Percentiles rank a stretch among this genome's conserved stretches.
phyloP scores from a whole-genome alignment of 1,284 basidiomycete genomes.

The Heterobasidion occidentale region DNA sequence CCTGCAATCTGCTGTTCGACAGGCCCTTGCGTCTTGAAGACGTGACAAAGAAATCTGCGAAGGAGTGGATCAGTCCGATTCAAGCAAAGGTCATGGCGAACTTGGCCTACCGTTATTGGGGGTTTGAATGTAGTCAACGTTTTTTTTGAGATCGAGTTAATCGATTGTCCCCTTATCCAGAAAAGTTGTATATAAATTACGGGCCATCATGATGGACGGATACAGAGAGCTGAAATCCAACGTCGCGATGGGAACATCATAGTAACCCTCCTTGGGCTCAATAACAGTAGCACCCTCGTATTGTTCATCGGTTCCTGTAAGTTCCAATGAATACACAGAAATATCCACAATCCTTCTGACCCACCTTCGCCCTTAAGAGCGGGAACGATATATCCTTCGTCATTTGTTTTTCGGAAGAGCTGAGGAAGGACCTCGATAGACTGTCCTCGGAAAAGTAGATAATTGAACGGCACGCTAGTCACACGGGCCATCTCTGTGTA shows the following conservation, averaged over 20 bases:
- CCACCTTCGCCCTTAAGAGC: slow-evolving; percentile 76
- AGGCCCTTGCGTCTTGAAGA: slow-evolving; percentile 68
- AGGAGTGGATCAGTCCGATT: not conserved
- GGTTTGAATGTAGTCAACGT: slow-evolving; percentile 84
- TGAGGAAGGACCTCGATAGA: slow-evolving; percentile 96
- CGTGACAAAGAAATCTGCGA: slow-evolving; percentile 77
- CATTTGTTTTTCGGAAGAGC: slow-evolving; percentile 82
- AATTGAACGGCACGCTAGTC: slow-evolving; percentile 97
- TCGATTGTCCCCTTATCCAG: slow-evolving; percentile 75
- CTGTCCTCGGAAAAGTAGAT: slow-evolving; percentile 83
- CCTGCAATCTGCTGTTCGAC: slow-evolving; percentile 73
- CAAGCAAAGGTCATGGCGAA: not conserved
- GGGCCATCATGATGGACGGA: slow-evolving; percentile 99
- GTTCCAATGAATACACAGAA: not conserved
- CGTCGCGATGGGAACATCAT: slow-evolving; percentile 91
- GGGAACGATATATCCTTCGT: slow-evolving; percentile 83
- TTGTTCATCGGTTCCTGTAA: slow-evolving; percentile 78
- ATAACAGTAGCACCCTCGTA: slow-evolving; percentile 98
- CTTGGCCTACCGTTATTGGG: slow-evolving; percentile 78
- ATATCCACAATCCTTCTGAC: not conserved
- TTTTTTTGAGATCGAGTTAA: slow-evolving; percentile 68
- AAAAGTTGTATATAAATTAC: slow-evolving; percentile 92
- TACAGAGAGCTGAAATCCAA: slow-evolving; percentile 96
- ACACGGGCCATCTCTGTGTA: slow-evolving; percentile 95
- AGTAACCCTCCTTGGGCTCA: slow-evolving; percentile 90